Conservation (phyloP, 2,329 filamentous ascomycete genomes). For the Lecanoromycetidae sp. region DNA sequence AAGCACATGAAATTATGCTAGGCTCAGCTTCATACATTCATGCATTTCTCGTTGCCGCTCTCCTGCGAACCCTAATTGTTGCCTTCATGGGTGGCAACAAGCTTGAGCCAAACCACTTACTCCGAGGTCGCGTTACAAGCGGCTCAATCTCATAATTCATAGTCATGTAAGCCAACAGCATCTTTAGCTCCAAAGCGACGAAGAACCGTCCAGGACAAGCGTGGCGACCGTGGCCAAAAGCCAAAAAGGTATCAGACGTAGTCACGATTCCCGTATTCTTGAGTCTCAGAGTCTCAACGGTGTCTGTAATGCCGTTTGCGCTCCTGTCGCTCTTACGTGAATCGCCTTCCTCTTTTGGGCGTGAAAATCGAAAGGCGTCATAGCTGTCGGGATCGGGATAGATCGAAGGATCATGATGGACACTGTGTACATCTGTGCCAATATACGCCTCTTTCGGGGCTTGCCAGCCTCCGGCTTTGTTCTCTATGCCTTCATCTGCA, state of each 20-base stretch:
- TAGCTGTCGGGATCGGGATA: slow-evolving; percentile 34
- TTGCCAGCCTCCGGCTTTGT: slow-evolving; percentile 31
- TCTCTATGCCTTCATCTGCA: slow-evolving; percentile 20
- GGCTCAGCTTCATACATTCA: too few relatives aligned
- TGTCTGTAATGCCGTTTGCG: neutral
- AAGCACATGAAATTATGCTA: too few relatives aligned
- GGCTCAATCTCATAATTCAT: slow-evolving; percentile 41
- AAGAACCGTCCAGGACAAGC: slow-evolving; percentile 45
- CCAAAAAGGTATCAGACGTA: slow-evolving; percentile 36
- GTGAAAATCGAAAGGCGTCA: slow-evolving; percentile 40
- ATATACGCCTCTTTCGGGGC: slow-evolving; percentile 35
- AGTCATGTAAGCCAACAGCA: slow-evolving; percentile 40
- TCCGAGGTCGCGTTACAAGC: neutral
- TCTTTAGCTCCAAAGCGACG: slow-evolving; percentile 44
- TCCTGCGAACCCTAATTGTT: slow-evolving; percentile 5
- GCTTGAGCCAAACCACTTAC: slow-evolving; percentile 1
- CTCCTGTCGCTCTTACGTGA: neutral
- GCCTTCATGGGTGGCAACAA: slow-evolving; percentile 4
- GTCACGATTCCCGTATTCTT: slow-evolving; percentile 42
- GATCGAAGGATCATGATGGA: slow-evolving; percentile 37
- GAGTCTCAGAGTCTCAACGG: slow-evolving; percentile 25
- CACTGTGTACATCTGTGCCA: slow-evolving; percentile 33
- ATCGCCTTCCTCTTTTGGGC: slow-evolving; percentile 27
- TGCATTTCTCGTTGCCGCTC: neutral
- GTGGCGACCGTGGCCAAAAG: slow-evolving; percentile 48